Base-by-base conservation (phyloP, 176 grass and related monocot species). In the Carex littledalei region DNA sequence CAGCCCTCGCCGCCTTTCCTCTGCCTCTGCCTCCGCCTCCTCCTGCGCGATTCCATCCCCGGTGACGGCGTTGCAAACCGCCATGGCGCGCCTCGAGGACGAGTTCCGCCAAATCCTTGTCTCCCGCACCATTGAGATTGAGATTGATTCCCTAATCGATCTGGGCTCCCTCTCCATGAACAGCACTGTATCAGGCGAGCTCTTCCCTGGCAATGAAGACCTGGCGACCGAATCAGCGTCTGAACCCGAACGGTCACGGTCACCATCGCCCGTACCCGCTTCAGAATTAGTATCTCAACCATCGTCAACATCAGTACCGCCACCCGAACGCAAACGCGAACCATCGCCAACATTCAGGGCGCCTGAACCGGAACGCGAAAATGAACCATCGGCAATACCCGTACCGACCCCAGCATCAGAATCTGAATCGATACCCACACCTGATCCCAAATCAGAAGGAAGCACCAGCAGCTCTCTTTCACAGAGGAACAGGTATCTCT, bases 401-500 rank as follows among this genome's bases (percentile, higher is more conserved):
- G 60, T 89, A 85, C 89, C 12, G 78, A 89, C 26, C 87, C 89
- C 10, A 63, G 92, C 13, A 84, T 67, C 76, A 52, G 66, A 52
- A 85, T 86, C 84, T 69, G 65, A 52, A 69, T 86, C 35, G 85
- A 81, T 74, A 75, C 31, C 34, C 55, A 85, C 43, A 61, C 53
- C 17, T 69, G 47, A 63, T 84, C 26, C 22, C 52, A 35, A 34
- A 52, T 43, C 6, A 35, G 66, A 21, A 63, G 66, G 58, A 57
- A 72, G 45, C 86, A 91, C 8, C 74, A 80, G 35, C 69, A 53
- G 5, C 79, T 84, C 52, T 86, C 80, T 67, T 55, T 58, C 84
- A 63, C 84, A 89, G 10, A 89, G 89, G 80, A 92, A 92, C 79
- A 93, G 63, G 91, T 93, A 90, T 86, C 86, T 82, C 72, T 94